These are phyloP conservation scores for Acacia confusa DNA, from an alignment of 306 rosid species.

Conservation along the genomic window DNA sequence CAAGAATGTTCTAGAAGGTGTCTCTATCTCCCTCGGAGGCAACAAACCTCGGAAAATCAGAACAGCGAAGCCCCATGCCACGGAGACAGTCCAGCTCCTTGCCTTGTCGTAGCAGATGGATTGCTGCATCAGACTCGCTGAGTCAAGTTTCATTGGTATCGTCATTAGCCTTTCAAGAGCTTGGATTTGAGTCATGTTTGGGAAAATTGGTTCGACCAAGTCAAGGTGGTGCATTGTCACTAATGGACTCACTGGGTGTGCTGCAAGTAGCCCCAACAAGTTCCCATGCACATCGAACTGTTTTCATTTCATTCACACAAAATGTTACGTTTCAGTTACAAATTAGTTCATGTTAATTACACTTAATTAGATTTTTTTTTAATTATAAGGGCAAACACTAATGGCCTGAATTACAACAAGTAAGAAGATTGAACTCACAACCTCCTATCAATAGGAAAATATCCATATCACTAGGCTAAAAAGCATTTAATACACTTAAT, in stretches of 20 bases:
- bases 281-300: slow-evolving; percentile 97
- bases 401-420: too few species aligned
- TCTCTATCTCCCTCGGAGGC: slow-evolving; percentile 80
- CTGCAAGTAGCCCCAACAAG: slow-evolving; percentile 92
- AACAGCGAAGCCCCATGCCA: slow-evolving; percentile 90
- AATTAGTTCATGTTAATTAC: not conserved
- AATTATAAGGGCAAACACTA: too few species aligned
- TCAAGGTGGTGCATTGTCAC: slow-evolving; percentile 96
- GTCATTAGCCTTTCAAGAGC: slow-evolving; percentile 63
- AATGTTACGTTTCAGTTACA: not conserved
- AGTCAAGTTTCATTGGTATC: slow-evolving; percentile 72
- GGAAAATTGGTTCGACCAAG: slow-evolving; percentile 94
- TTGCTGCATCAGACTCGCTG: slow-evolving; percentile 84
- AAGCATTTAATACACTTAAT: too few species aligned
- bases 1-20: slow-evolving; percentile 91
- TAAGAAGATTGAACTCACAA: too few species aligned
- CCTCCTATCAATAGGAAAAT: too few species aligned
- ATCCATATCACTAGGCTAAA: too few species aligned
- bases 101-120: slow-evolving; percentile 82
- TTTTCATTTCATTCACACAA: not conserved
- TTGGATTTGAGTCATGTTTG: slow-evolving; percentile 63
- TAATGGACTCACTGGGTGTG: slow-evolving; percentile 89
- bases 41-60: slow-evolving; percentile 79
- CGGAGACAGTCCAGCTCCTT: slow-evolving; percentile 78
- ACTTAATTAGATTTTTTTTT: too few species aligned